phyloP scores from a whole-genome alignment of 441 rosid genomes.

The Pelargonium cotyledonis region DNA sequence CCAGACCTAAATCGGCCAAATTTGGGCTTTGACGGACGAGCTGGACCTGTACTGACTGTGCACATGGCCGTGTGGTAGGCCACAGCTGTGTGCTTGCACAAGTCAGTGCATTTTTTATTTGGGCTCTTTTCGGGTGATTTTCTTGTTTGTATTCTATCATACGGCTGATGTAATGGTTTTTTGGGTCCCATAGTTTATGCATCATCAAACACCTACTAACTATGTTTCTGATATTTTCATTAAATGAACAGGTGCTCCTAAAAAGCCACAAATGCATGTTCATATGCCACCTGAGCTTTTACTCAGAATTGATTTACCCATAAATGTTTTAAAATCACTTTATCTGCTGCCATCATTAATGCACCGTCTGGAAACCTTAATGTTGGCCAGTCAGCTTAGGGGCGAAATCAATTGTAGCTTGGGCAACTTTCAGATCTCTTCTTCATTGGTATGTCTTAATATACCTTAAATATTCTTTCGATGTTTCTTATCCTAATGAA shows the following conservation, averaged over 20 bases:
- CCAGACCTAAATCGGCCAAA: no score
- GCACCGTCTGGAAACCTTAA: slow-evolving; percentile 78
- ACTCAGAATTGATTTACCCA: slow-evolving; percentile 42
- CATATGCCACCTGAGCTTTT: slow-evolving; percentile 92
- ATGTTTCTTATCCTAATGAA: slow-evolving; percentile 13
- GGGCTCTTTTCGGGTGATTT: no score
- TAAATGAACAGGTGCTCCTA: slow-evolving; percentile 13
- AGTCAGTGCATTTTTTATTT: no score
- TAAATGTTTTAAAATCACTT: slow-evolving; percentile 44
- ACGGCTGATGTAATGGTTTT: no score
- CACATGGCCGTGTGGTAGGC: no score
- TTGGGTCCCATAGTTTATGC: no score
- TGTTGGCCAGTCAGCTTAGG: slow-evolving; percentile 87
- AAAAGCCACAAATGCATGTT: slow-evolving; percentile 45
- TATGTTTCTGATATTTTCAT: no score
- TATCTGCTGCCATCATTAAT: slow-evolving; percentile 84
- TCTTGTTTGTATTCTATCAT: no score
- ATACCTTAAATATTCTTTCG: slow-evolving; percentile 7
- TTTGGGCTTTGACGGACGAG: no score
- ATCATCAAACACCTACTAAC: no score
- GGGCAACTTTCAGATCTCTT: slow-evolving; percentile 43
- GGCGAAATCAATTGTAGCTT: slow-evolving; percentile 52
- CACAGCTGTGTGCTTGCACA: no score
- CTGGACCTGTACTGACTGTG: no score
- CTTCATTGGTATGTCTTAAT: slow-evolving; percentile 50